Base-by-base conservation (phyloP, 2,329 filamentous ascomycete genomes). In the Zasmidium citrigriseum region DNA sequence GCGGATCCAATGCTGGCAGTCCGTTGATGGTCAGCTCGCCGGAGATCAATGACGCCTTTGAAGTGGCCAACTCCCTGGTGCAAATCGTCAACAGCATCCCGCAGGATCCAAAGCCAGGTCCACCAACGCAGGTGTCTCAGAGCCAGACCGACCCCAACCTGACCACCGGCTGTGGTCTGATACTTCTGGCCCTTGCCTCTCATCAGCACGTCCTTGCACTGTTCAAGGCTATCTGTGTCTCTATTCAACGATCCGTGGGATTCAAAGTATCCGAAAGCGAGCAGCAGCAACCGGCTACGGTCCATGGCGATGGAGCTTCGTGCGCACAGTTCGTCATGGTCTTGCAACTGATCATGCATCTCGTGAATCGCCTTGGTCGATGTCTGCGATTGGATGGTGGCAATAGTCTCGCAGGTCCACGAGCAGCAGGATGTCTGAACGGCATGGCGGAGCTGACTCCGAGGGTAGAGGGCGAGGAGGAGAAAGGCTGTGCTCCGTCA, bases 1-100 rank as follows among this genome's bases (percentile, higher is more conserved):
- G 46, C 4, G 23, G 12, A 9, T 9, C 44, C 44, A 18, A 20
- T 23, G 11, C n/a, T 11, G 23, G 21, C 11, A 7, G 11, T 4
- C 46, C 46, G n/a, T 21, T 48, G n/a, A 48, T 48, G 18, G 46
- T 48, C 18, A 21, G 23, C 21, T 48, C 46, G 7, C 46, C 46
- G 7, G 46, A 48, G 46, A 23, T 48, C n/a, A 48, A 48, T 21
- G 46, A 48, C 20, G 46, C 46, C n/a, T 48, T 48, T n/a, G 46
- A 48, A 24, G 23, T 7, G n/a, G 46, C 46, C 11, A 48, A 24
- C 46, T 7, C 46, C 4, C 21, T 48, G 11, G 21, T 24, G 11
- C 46, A 24, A 16, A 48, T 48, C 18, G 7, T 48, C n/a, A 48
- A 48, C 46, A 48, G 23, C 16, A 48, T 48, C n/a, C 27, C 27